phyloP scores from a whole-genome alignment of 2,329 filamentous ascomycete species.

The Penicillium polonicum region DNA sequence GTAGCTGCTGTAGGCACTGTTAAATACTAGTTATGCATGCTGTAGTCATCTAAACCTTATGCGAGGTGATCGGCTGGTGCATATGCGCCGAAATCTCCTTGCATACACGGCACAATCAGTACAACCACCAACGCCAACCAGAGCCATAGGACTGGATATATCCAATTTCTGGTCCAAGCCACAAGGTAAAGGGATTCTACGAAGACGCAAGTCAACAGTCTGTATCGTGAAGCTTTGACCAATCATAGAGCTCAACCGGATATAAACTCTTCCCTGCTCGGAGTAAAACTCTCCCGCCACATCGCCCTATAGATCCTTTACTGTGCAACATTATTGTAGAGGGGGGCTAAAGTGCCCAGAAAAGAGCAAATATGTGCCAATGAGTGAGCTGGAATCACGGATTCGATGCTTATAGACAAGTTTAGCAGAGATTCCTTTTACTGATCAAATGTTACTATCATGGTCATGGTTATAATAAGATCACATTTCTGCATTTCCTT shows the following conservation, averaged over 20 bases:
- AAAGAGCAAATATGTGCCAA: too few species aligned
- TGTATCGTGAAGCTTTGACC: neutral
- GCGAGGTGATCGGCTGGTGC: neutral
- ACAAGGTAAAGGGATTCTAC: neutral
- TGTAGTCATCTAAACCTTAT: neutral
- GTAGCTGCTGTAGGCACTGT: too few species aligned
- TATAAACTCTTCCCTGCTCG: slow-evolving; percentile 20
- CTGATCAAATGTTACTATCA: neutral
- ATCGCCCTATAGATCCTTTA: neutral
- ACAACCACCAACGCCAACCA: too few species aligned
- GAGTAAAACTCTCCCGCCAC: slow-evolving; percentile 15
- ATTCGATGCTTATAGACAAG: neutral
- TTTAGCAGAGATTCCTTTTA: too few species aligned
- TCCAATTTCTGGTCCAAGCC: neutral
- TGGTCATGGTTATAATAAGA: neutral
- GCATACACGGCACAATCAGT: neutral
- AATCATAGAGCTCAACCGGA: slow-evolving; percentile 12
- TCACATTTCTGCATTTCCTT: neutral
- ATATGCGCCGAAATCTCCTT: neutral
- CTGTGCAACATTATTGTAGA: neutral
- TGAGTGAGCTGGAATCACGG: neutral
- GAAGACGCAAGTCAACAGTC: neutral
- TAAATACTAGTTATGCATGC: neutral
- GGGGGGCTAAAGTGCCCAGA: neutral
- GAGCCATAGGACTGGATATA: neutral